Evolutionary conservation across 495 filamentous ascomycete genomes (phyloP), one percentile per base, ranked within the genome.

Genomic region (Hypoxylon cercidicola): DNA sequence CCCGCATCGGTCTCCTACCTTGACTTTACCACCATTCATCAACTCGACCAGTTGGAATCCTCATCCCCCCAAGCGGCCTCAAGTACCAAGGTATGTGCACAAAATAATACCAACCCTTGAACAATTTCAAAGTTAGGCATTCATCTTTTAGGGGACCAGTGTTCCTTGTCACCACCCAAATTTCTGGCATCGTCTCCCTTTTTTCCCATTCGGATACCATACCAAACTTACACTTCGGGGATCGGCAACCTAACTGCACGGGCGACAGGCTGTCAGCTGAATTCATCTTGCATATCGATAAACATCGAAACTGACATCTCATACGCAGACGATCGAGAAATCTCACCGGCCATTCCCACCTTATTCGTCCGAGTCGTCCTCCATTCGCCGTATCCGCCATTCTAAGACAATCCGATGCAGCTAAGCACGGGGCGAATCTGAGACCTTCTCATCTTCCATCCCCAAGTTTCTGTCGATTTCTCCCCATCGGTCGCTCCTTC

Each of bases 401-500:
- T 50, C 54, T 46, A 55, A 60, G 63, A 55, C 55, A 48, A 47
- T 68, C 71, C 67, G 69, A 74, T 72, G 77, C 74, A 67, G 68
- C 64, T 68, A 51, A 62, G 62, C 57, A 72, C 68, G 56, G 64
- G 64, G 66, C 66, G 68, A 64, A 69, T 67, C 62, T 62, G 39
- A 68, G 66, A 62, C 64, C 55, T 37, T 61, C 53, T 66, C 50
- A 48, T 68, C 55, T 52, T 58, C 41, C 47, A 13, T 39, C 28
- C 35, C 23, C n/a, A 20, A 48, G 2, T 25, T 46, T 52, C 37
- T 11, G 15, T 46, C 20, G 25, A 45, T 57, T 65, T 59, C 41
- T 40, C 28, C 60, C 37, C 39, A n/a, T 56, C 50, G 44, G 37
- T 52, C 34, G 19, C 32, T 35, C 37, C 51, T 28, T 50, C 40